These are phyloP conservation scores for Monilinia fructigena DNA, from an alignment of 2,329 filamentous ascomycete genomes.

Conservation along the genomic window DNA sequence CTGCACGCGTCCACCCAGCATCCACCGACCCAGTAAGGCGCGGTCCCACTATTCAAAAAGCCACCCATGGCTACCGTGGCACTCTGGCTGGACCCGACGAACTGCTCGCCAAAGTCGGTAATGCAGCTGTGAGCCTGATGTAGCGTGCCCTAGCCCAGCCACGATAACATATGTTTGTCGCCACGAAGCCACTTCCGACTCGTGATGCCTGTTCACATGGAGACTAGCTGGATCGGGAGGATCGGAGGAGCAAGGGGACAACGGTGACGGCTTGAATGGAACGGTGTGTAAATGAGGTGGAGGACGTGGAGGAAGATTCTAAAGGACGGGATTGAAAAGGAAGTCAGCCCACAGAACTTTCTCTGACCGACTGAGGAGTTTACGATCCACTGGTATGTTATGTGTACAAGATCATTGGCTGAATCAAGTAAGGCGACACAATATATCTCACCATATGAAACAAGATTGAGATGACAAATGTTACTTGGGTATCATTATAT, in stretches of 20 bases:
- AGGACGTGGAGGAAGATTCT: neutral
- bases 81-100: neutral
- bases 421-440: neutral
- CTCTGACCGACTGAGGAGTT: neutral
- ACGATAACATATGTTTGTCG: neutral
- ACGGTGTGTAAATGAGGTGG: neutral
- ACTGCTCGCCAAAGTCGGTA: neutral
- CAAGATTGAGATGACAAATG: neutral
- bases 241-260: neutral
- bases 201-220: neutral
- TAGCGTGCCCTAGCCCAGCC: neutral
- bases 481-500: neutral
- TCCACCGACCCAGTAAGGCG: neutral
- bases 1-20: neutral
- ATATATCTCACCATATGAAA: neutral
- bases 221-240: neutral
- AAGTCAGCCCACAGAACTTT: neutral
- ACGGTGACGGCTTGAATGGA: neutral
- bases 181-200: neutral
- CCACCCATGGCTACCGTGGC: neutral
- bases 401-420: neutral
- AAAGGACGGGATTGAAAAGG: neutral
- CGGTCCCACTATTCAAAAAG: neutral
- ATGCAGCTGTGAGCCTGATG: neutral
- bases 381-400: neutral